Evolutionary conservation across 331 rosid genomes (phyloP).

Genomic region (Pyracantha coccinea): DNA sequence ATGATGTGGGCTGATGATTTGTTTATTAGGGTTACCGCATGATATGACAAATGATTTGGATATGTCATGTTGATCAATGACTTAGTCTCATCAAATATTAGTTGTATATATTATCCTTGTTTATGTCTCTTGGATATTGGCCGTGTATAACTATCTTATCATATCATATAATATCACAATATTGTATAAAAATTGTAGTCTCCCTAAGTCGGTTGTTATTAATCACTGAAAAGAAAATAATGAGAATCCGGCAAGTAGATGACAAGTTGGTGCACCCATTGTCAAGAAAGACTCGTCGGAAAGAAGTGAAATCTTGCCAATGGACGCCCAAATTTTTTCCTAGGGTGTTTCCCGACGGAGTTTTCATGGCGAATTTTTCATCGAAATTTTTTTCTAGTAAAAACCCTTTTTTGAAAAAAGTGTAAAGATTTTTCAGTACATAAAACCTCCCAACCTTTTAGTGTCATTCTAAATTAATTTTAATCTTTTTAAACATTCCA

Average conservation of each 20-base stretch:
- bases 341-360: rapidly evolving
- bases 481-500: no score
- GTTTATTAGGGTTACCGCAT: neutral
- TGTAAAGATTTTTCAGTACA: neutral
- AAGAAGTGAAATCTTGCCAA: neutral
- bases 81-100: neutral
- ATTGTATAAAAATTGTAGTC: neutral
- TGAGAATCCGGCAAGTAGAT: neutral
- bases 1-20: neutral
- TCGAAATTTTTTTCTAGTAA: no score
- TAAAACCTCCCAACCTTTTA: no score
- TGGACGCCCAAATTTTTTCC: no score
- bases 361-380: neutral
- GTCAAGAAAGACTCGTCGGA: neutral
- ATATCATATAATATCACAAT: no score
- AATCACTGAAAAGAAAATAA: neutral
- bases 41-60: neutral
- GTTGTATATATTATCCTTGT: neutral
- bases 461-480: no score
- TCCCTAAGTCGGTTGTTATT: neutral
- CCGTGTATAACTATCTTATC: neutral
- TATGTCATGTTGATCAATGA: neutral
- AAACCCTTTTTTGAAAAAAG: neutral
- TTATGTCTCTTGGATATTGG: neutral
- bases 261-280: neutral